Percentiles rank a stretch among this genome's conserved stretches.
These are phyloP conservation scores for Ormosia semicastrata DNA, from an alignment of 306 rosid species.

Conservation along the genomic window DNA sequence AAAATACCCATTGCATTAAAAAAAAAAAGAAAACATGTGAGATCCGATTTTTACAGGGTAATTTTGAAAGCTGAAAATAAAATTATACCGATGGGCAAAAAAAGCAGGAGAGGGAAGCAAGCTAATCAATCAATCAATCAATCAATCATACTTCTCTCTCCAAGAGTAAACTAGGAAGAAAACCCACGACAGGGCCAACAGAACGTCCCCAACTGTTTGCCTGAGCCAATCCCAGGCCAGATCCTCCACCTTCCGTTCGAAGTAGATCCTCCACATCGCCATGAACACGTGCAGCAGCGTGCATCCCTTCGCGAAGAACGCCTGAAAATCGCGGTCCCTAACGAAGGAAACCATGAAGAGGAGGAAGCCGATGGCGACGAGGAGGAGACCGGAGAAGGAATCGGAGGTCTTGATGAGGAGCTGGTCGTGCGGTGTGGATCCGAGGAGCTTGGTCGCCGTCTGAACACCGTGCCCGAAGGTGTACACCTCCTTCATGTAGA, in stretches of 20 bases:
- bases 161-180: slow-evolving; percentile 83
- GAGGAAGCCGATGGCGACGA: slow-evolving; percentile 76
- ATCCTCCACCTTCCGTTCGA: slow-evolving; percentile 82
- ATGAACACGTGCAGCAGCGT: slow-evolving; percentile 65
- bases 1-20: slow-evolving; percentile 19
- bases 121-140: not conserved
- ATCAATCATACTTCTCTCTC: slow-evolving; percentile 87
- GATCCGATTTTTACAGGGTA: slow-evolving; percentile 35
- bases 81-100: slow-evolving; percentile 3
- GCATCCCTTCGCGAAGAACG: slow-evolving; percentile 84
- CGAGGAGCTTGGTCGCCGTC: slow-evolving; percentile 69
- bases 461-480: slow-evolving; percentile 74
- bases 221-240: slow-evolving; percentile 93
- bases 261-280: slow-evolving; percentile 86
- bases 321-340: slow-evolving; percentile 72
- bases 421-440: slow-evolving; percentile 93
- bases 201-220: slow-evolving; percentile 81
- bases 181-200: slow-evolving; percentile 84
- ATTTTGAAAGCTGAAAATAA: slow-evolving; percentile 12
- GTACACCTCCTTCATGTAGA: slow-evolving; percentile 88
- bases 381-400: slow-evolving; percentile 85
- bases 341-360: slow-evolving; percentile 91
- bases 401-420: slow-evolving; percentile 89
- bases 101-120: not conserved
- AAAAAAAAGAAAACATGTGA: slow-evolving; percentile 1